phyloP scores from a whole-genome alignment of 768 basidiomycete genomes.

The Gymnopilus dilepis region DNA sequence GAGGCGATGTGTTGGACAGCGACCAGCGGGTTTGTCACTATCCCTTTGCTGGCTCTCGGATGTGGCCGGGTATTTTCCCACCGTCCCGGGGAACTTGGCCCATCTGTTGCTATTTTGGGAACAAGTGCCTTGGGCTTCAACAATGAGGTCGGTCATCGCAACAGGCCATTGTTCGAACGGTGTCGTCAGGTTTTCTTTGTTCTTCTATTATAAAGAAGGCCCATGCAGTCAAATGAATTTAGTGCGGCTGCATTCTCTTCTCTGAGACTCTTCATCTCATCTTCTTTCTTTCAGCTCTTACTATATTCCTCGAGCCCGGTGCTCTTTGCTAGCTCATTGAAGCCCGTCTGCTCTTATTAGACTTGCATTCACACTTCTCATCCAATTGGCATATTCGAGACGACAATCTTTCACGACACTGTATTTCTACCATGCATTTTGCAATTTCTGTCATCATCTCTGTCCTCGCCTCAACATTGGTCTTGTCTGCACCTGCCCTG shows the following conservation, averaged over 20 bases:
- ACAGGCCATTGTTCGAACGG: conserved; percentile 10
- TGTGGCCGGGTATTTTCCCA: conserved; percentile 32
- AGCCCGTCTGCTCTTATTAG: conserved; percentile 22
- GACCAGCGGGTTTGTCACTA: conserved; percentile 33
- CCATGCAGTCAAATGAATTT: not conserved
- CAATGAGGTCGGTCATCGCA: not conserved
- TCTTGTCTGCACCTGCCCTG: conserved; percentile 38
- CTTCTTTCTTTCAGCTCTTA: conserved; percentile 13
- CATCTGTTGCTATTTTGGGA: not conserved
- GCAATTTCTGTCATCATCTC: conserved; percentile 8
- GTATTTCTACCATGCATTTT: conserved; percentile 20
- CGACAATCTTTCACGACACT: conserved; percentile 9
- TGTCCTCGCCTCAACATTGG: conserved; percentile 27
- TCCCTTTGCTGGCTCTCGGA: conserved; percentile 30
- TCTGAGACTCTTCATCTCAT: conserved; percentile 1
- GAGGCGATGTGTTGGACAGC: conserved; percentile 42
- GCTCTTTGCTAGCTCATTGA: conserved; percentile 31
- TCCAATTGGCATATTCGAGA: not conserved
- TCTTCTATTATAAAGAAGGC: conserved; percentile 8
- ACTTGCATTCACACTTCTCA: conserved; percentile 6
- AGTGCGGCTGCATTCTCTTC: not conserved
- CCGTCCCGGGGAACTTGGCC: conserved; percentile 14
- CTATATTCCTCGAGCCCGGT: conserved; percentile 37
- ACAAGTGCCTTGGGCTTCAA: conserved; percentile 1
- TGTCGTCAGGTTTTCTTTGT: conserved; percentile 9